phyloP scores from a whole-genome alignment of 2,329 filamentous ascomycete genomes.

The Fusarium pilosicola region DNA sequence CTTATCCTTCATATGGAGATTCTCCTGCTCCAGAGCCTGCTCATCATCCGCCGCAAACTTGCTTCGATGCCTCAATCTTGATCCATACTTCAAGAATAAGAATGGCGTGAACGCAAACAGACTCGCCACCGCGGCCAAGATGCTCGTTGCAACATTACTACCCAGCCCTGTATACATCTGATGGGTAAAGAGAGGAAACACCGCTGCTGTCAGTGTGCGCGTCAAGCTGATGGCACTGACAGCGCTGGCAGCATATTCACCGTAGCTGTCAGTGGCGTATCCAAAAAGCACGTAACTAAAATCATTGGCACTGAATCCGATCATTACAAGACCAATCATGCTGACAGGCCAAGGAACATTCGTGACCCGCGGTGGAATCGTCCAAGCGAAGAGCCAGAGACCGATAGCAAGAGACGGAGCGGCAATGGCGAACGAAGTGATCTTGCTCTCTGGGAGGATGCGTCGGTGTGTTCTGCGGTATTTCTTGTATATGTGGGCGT shows the following conservation, averaged over 20 bases:
- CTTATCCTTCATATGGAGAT: neutral
- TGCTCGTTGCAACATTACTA: constrained; percentile 8
- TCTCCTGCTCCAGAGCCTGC: neutral
- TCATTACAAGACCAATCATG: constrained; percentile 11
- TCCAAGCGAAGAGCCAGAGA: constrained; percentile 17
- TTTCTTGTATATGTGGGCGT: constrained; percentile 7
- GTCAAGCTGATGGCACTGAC: constrained; percentile 12
- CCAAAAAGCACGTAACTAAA: constrained; percentile 17
- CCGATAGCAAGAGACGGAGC: constrained; percentile 8
- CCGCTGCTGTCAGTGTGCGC: neutral
- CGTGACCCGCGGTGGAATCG: constrained; percentile 4
- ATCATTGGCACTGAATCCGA: constrained; percentile 10
- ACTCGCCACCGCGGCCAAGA: constrained; percentile 7
- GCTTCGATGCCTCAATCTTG: constrained; percentile 3
- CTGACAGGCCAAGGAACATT: constrained; percentile 7
- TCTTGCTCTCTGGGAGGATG: constrained; percentile 7
- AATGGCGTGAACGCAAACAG: constrained; percentile 5
- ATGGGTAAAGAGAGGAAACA: neutral
- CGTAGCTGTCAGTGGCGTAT: constrained; percentile 7
- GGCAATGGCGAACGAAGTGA: neutral
- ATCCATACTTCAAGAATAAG: neutral
- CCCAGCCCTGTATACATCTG: constrained; percentile 15
- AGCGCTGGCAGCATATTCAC: constrained; percentile 7
- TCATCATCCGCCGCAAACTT: constrained; percentile 8
- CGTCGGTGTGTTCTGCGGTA: neutral